Evolutionary conservation across 139 green algal genomes (phyloP).

Genomic region (Chlamydomonas sp.): DNA sequence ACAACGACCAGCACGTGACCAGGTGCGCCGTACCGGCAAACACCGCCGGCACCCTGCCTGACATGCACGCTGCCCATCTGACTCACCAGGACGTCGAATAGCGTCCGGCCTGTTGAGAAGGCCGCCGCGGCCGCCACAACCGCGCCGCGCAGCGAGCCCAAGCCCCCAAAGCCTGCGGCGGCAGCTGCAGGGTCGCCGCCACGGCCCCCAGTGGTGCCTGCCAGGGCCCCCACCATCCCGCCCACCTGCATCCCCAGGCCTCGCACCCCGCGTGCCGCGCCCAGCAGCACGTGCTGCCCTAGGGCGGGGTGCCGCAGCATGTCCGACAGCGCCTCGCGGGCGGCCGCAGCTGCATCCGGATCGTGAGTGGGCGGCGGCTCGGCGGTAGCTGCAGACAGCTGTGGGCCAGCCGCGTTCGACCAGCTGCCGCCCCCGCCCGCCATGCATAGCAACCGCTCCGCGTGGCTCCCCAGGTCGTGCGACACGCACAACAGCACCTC

Average conservation of each 20-base stretch:
- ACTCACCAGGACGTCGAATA: constrained; percentile 15
- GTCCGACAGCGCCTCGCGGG: too few species aligned
- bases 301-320: neutral
- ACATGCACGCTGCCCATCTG: neutral
- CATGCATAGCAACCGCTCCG: too few species aligned
- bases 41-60: neutral
- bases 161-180: too few species aligned
- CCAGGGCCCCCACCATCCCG: neutral
- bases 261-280: constrained; percentile 4
- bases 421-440: too few species aligned
- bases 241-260: neutral
- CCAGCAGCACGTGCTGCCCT: constrained; percentile 25
- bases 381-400: too few species aligned
- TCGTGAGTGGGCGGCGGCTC: too few species aligned
- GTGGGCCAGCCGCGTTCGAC: too few species aligned
- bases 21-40: neutral
- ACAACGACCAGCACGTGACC: neutral
- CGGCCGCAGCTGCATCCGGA: too few species aligned
- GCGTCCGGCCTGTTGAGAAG: neutral
- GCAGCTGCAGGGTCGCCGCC: neutral
- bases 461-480: too few species aligned
- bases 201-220: neutral
- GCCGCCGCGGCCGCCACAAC: neutral
- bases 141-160: too few species aligned
- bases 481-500: too few species aligned